A percentile compares a stretch with the other conserved stretches of the same genome.
phyloP scores from a whole-genome alignment of 306 rosid genomes.

The Geum urbanum region DNA sequence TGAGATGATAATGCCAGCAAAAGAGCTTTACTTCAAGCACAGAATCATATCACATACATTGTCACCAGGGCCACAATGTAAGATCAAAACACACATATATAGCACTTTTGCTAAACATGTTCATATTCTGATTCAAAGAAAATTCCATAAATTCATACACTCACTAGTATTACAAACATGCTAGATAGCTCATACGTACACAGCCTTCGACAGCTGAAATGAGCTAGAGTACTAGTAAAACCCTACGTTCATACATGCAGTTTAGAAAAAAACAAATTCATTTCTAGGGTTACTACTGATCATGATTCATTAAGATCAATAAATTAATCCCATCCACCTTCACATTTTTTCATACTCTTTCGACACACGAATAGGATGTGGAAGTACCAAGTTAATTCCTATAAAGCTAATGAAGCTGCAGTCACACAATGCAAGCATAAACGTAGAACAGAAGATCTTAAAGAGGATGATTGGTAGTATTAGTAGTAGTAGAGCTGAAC shows the following conservation, averaged over 20 bases:
- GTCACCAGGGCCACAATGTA: no score
- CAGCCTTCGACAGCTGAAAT: neutral
- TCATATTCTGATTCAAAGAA: slow-evolving; percentile 6
- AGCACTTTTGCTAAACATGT: slow-evolving; percentile 4
- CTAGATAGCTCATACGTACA: slow-evolving; percentile 8
- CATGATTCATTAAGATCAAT: slow-evolving; percentile 10
- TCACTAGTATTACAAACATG: neutral
- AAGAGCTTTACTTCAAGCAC: neutral
- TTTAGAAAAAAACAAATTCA: slow-evolving; percentile 2
- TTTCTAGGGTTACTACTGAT: slow-evolving; percentile 50
- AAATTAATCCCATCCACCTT: neutral
- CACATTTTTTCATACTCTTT: slow-evolving; percentile 11
- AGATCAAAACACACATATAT: neutral
- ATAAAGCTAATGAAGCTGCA: slow-evolving; percentile 7
- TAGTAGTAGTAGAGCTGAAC: slow-evolving; percentile 57
- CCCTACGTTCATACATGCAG: neutral
- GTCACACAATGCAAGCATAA: slow-evolving; percentile 18
- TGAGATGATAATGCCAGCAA: slow-evolving; percentile 2
- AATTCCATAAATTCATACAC: neutral
- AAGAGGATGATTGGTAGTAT: slow-evolving; percentile 38
- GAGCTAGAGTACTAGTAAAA: neutral
- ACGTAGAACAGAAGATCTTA: neutral
- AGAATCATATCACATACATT: neutral
- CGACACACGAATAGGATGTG: slow-evolving; percentile 1
- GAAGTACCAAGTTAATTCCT: slow-evolving; percentile 5